A percentile compares a stretch with the other conserved stretches of the same genome.
phyloP scores from a whole-genome alignment of 371 early-diverging fungal species.

The Actinomucor elegans region DNA sequence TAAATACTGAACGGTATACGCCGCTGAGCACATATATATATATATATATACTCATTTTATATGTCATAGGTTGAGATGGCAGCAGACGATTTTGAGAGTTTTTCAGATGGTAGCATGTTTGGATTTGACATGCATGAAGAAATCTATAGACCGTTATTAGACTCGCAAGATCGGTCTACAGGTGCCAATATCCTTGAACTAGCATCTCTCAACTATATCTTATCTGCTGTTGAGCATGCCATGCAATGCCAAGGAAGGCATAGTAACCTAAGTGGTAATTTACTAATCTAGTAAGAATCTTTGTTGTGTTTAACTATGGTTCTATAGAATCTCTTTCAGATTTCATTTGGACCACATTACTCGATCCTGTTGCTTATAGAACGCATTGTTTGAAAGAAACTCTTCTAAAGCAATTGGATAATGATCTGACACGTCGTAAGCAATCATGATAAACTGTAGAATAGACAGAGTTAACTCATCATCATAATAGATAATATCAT shows the following conservation, averaged over 20 bases:
- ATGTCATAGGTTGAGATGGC: slow-evolving; percentile 39
- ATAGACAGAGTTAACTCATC: no score
- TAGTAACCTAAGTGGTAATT: slow-evolving; percentile 23
- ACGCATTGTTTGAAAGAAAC: slow-evolving; percentile 24
- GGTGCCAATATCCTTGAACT: slow-evolving; percentile 41
- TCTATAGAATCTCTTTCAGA: slow-evolving; percentile 30
- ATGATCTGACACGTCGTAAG: slow-evolving; percentile 32
- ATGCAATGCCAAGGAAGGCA: slow-evolving; percentile 36
- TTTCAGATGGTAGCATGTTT: slow-evolving; percentile 48
- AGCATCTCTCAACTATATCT: slow-evolving; percentile 38
- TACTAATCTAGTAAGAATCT: neutral
- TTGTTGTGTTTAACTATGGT: neutral
- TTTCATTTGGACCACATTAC: slow-evolving; percentile 44
- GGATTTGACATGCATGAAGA: slow-evolving; percentile 51
- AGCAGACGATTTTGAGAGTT: slow-evolving; percentile 45
- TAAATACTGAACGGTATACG: neutral
- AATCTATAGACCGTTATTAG: slow-evolving; percentile 32
- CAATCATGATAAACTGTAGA: no score
- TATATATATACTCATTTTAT: neutral
- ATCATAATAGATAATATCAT: slow-evolving; percentile 30
- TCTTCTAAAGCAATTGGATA: slow-evolving; percentile 18
- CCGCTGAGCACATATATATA: neutral
- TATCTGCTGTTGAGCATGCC: slow-evolving; percentile 35
- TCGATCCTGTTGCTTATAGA: slow-evolving; percentile 46
- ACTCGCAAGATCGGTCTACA: slow-evolving; percentile 28